Conservation (phyloP, 495 filamentous ascomycete genomes). For the Penicillium goetzii region DNA sequence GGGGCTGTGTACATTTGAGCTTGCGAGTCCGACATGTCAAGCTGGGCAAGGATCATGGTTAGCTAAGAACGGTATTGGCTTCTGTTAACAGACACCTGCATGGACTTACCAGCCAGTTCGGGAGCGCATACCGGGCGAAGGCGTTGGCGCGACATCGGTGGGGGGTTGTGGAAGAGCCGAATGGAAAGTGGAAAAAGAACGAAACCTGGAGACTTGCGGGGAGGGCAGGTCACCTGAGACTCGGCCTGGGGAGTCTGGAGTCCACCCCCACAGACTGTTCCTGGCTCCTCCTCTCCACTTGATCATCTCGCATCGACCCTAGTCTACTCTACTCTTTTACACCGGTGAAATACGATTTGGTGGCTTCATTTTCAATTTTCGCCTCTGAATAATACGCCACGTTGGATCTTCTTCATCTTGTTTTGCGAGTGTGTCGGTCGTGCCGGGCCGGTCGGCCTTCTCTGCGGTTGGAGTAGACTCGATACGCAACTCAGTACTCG, state of each 20-base stretch:
- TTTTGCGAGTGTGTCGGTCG: neutral
- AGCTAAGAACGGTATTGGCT: neutral
- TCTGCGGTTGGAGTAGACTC: neutral
- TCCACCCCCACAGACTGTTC: neutral
- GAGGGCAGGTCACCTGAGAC: slow-evolving; percentile 32
- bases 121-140: slow-evolving; percentile 53
- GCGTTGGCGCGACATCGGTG: slow-evolving; percentile 39
- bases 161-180: slow-evolving; percentile 13
- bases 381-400: neutral
- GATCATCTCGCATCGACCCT: neutral
- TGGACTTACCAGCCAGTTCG: slow-evolving; percentile 54
- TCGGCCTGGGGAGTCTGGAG: neutral
- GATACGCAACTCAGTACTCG: neutral
- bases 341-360: neutral
- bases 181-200: slow-evolving; percentile 14
- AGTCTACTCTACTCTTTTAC: neutral
- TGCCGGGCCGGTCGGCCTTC: slow-evolving; percentile 2
- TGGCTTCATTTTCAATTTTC: neutral
- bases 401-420: neutral
- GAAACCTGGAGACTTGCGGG: slow-evolving; percentile 37
- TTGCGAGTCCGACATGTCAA: slow-evolving; percentile 66
- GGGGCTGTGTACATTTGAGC: slow-evolving; percentile 56
- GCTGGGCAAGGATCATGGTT: slow-evolving; percentile 34
- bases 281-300: slow-evolving; percentile 5
- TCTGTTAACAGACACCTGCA: slow-evolving; percentile 11